Percentiles rank a stretch among this genome's conserved stretches.
phyloP scores from a whole-genome alignment of 225 moss, liverwort and hornwort genomes.

The Rhytidiadelphus loreus region DNA sequence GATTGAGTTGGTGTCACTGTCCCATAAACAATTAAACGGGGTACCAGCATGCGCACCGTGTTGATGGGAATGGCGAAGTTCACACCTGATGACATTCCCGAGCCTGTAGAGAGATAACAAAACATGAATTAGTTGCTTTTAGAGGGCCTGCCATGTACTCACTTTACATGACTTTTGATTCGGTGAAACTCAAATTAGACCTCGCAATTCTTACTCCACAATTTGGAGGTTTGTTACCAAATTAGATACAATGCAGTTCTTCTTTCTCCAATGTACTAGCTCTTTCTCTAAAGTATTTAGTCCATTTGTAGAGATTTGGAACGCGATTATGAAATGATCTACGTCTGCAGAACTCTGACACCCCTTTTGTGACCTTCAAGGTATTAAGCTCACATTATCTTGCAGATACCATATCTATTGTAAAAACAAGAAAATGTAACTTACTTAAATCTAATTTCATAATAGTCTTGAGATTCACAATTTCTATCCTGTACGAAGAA shows the following conservation, averaged over 20 bases:
- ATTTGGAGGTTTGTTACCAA: background rate
- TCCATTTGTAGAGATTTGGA: background rate
- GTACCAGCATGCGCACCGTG: constrained; percentile 40
- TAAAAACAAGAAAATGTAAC: background rate
- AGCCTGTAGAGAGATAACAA: constrained; percentile 9
- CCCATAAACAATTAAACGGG: constrained; percentile 45
- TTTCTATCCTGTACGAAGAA: background rate
- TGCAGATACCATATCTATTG: background rate
- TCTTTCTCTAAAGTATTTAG: too few species aligned
- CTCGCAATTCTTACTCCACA: background rate
- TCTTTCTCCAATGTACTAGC: background rate
- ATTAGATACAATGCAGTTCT: background rate
- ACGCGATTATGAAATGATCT: background rate
- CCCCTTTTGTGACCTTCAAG: background rate
- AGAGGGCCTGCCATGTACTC: background rate
- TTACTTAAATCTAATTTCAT: background rate
- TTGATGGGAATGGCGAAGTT: constrained; percentile 55
- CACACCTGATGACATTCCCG: constrained; percentile 61
- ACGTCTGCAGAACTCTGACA: background rate
- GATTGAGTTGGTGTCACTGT: constrained; percentile 27
- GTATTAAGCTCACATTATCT: background rate
- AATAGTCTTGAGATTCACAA: background rate
- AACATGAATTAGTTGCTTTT: background rate
- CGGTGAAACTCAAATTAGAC: background rate
- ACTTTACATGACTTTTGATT: background rate